Base-by-base conservation (phyloP, 306 rosid genomes). In the Aeschynomene evenia region DNA sequence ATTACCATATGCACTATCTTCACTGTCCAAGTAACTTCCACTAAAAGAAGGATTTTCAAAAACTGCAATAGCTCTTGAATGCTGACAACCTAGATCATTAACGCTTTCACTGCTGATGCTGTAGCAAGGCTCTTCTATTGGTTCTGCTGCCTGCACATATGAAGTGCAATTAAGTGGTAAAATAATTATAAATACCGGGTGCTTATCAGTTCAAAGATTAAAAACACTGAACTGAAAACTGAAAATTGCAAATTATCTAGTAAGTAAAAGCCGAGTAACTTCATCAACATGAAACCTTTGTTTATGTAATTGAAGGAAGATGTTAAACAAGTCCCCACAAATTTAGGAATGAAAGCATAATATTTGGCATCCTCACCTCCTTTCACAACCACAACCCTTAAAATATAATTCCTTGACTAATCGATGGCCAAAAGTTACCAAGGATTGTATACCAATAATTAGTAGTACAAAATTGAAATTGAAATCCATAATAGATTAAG, bases 1-100 rank as follows among this genome's bases (percentile, higher is more conserved):
- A 24, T 68, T 88, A 91, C 99, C 88, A 50, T 69, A 77, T 80
- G 83, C 43, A 56, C 85, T 80, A 56, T 78, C 80, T 85, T 79
- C 80, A 63, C 81, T 71, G 45, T 79, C 90, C 65, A 82, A 49
- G 75, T 59, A 84, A 80, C 76, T 84, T 75, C 70, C 87, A 61
- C 73, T 40, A 46, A 51, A 84, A 31, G 76, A 71, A 26, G 73
- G 71, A 80, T 46, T 68, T 57, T 81, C 88, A 26, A 72, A 48
- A 60, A 49, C 40, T 43, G 76, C 70, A 39, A 79, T 54, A 48
- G 79, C 77, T 26, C 56, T 43, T 39, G 62, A 60, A 40, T 63
- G 28, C 16, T 39, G 75, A 73, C 48, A 68, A 61, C 64, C 82
- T 12, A 71, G 51, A 66, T 72, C 75, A 18, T 77, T 80, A 72